Percentiles rank a stretch among this genome's conserved stretches.
These are phyloP conservation scores for Coffea eugenioides DNA, from an alignment of 257 asterid species.

Conservation along the genomic window DNA sequence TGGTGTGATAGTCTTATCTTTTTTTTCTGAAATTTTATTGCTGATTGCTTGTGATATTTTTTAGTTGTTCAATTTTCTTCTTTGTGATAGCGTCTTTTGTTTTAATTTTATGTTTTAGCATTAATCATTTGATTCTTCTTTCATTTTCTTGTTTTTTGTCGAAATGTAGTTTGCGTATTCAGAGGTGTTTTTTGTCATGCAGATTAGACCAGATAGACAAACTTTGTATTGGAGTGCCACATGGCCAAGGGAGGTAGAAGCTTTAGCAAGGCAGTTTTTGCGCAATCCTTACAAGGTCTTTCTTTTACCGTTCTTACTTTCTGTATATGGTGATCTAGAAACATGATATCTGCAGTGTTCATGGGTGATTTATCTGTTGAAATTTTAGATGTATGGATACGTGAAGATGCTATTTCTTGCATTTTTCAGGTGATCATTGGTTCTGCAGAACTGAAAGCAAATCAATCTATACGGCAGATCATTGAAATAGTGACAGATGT, in stretches of 20 bases:
- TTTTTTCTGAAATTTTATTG: neutral
- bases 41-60: neutral
- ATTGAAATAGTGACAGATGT: slow-evolving; percentile 73
- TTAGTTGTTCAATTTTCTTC: neutral
- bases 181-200: slow-evolving; percentile 19
- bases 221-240: slow-evolving; percentile 99
- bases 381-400: neutral
- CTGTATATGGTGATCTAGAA: neutral
- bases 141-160: neutral
- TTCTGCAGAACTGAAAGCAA: slow-evolving; percentile 76
- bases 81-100: neutral
- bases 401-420: neutral
- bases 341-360: neutral
- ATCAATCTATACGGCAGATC: slow-evolving; percentile 73
- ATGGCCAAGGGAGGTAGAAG: slow-evolving; percentile 93
- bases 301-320: slow-evolving; percentile 7
- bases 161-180: neutral
- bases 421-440: slow-evolving; percentile 70
- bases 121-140: neutral
- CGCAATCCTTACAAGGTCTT: slow-evolving; percentile 77
- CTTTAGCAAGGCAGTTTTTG: slow-evolving; percentile 81
- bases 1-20: neutral
- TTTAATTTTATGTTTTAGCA: neutral
- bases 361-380: neutral
- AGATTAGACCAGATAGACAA: slow-evolving; percentile 95